Conservation (phyloP, 495 filamentous ascomycete species). For the Annulohypoxylon moriforme region DNA sequence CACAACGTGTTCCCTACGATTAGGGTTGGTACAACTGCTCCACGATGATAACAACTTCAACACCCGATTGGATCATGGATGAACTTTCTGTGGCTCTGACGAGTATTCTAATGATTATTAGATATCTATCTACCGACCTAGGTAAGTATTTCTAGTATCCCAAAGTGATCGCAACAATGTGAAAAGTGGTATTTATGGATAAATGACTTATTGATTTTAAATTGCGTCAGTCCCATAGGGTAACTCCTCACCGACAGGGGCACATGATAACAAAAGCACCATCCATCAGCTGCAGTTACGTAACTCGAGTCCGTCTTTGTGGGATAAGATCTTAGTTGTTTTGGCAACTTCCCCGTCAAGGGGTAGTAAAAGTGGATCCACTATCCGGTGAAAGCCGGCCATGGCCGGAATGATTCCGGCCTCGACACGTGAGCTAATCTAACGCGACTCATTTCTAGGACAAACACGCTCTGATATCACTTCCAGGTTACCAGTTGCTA, state of each 20-base stretch:
- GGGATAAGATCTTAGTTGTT: slow-evolving; percentile 10
- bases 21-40: neutral
- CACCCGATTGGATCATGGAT: neutral
- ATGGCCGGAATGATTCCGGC: slow-evolving; percentile 55
- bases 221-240: neutral
- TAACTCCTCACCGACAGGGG: neutral
- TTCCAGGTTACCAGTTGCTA: neutral
- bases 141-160: neutral
- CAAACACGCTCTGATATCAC: neutral
- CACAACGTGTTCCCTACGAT: neutral
- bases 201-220: neutral
- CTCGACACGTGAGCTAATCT: slow-evolving; percentile 41
- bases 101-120: neutral
- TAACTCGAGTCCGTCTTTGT: slow-evolving; percentile 13
- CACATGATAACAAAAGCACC: neutral
- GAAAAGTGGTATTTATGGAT: neutral
- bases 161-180: neutral
- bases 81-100: neutral
- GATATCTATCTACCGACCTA: neutral
- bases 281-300: slow-evolving; percentile 14
- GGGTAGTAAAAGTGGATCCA: slow-evolving; percentile 23
- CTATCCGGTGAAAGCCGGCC: slow-evolving; percentile 41
- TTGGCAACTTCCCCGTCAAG: slow-evolving; percentile 8
- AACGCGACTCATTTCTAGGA: neutral
- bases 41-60: neutral